Evolutionary conservation across 2,329 filamentous ascomycete genomes (phyloP).

Genomic region (Podosphaera xanthii): DNA sequence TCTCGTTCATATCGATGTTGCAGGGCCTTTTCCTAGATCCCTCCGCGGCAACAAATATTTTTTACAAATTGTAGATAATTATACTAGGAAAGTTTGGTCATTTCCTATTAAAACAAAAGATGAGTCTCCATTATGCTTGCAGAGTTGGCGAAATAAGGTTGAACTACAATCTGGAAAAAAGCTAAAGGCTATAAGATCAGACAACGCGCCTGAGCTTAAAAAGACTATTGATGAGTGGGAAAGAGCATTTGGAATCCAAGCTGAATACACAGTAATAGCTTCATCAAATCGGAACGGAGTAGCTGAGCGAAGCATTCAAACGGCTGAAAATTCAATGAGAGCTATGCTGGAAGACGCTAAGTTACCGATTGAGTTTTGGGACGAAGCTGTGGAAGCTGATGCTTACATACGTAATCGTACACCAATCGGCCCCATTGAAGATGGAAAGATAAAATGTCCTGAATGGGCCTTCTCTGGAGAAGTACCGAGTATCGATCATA

Average conservation of each 20-base stretch:
- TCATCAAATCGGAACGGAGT: neutral
- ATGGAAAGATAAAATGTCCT: neutral
- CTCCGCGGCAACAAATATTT: neutral
- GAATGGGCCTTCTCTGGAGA: neutral
- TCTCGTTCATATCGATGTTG: neutral
- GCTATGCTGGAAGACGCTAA: neutral
- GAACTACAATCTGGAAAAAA: neutral
- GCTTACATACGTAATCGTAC: neutral
- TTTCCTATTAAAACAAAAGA: neutral
- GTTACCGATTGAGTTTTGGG: neutral
- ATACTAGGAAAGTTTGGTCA: neutral
- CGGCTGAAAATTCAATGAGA: neutral
- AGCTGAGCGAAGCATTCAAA: neutral
- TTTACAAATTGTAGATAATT: neutral
- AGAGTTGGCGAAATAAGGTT: neutral
- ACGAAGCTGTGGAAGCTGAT: neutral
- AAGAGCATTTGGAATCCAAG: neutral
- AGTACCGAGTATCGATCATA: neutral
- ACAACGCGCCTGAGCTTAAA: neutral
- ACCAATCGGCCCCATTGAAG: neutral
- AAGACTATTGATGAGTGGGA: neutral
- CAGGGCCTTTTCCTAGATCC: neutral
- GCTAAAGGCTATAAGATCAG: neutral
- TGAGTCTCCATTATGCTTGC: neutral
- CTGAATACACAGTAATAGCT: neutral